A percentile compares a stretch with the other conserved stretches of the same genome.
phyloP scores from a whole-genome alignment of 139 green algal species.

The Chlorella sp. region DNA sequence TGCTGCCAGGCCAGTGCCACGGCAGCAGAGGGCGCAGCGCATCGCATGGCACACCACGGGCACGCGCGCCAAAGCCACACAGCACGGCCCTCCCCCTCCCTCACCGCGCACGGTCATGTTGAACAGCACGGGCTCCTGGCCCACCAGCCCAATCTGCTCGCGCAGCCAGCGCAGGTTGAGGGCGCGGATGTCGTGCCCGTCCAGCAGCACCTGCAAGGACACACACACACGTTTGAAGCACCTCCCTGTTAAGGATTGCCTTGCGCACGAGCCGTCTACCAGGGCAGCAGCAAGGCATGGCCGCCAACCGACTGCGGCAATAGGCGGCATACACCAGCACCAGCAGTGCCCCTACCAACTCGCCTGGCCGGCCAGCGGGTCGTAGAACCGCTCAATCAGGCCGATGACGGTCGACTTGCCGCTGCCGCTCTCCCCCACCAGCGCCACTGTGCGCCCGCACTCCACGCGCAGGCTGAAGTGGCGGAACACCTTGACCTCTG shows the following conservation, averaged over 20 bases:
- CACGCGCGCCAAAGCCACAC: not conserved
- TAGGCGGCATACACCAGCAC: no score
- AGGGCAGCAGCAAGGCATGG: not conserved
- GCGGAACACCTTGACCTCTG: conserved; percentile 61
- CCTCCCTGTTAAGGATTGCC: not conserved
- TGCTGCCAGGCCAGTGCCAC: not conserved
- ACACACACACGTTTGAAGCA: not conserved
- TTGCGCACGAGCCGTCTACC: no score
- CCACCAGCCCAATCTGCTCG: conserved; percentile 78
- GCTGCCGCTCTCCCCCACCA: conserved; percentile 91
- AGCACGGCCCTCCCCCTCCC: not conserved
- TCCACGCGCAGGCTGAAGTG: conserved; percentile 67
- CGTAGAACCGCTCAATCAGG: conserved; percentile 92
- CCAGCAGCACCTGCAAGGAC: conserved; percentile 49
- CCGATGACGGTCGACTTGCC: conserved; percentile 94
- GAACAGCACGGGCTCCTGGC: conserved; percentile 94
- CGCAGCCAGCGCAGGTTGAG: conserved; percentile 87
- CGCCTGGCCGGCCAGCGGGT: conserved; percentile 50
- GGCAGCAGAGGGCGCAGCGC: not conserved
- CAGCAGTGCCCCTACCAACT: no score
- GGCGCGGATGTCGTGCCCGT: conserved; percentile 74
- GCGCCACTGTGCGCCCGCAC: conserved; percentile 75
- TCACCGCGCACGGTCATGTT: conserved; percentile 32
- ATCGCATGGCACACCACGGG: not conserved
- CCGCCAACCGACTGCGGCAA: not conserved